Percentiles rank a stretch among this genome's conserved stretches.
phyloP scores from a whole-genome alignment of 169 alveolate species.

The Sarcocystis neurona region DNA sequence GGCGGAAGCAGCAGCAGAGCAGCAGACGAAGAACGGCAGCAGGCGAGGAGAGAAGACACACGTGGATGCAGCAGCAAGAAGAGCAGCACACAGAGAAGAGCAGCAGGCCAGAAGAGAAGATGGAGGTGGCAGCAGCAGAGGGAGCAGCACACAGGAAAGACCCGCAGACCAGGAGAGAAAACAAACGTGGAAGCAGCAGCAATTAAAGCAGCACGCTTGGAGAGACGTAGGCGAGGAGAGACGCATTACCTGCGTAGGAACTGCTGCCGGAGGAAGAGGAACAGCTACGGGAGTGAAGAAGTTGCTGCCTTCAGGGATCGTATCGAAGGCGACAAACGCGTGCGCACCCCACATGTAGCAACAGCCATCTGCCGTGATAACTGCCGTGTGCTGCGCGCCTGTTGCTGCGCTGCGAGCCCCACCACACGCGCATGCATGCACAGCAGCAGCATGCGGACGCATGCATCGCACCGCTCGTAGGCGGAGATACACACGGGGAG shows the following conservation, averaged over 20 bases:
- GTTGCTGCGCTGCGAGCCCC: constrained; percentile 47
- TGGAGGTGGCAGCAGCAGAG: neutral
- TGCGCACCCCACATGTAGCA: constrained; percentile 64
- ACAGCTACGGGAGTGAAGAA: constrained; percentile 63
- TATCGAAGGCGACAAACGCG: constrained; percentile 57
- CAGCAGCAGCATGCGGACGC: neutral
- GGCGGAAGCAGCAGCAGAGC: too few relatives aligned
- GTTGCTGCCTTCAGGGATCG: constrained; percentile 55
- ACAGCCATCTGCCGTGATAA: constrained; percentile 60
- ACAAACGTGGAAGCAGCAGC: neutral
- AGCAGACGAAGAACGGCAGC: too few relatives aligned
- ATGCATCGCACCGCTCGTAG: neutral
- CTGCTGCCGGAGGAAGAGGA: constrained; percentile 19
- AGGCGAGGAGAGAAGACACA: too few relatives aligned
- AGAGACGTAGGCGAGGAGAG: neutral
- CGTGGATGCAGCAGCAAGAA: too few relatives aligned
- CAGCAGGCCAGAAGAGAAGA: neutral
- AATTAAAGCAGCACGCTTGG: neutral
- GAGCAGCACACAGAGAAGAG: neutral
- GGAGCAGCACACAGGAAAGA: neutral
- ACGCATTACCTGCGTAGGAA: constrained; percentile 41
- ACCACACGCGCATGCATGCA: neutral
- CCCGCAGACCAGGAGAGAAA: neutral
- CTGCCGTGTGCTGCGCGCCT: constrained; percentile 64
- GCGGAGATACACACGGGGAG: neutral